A percentile compares a stretch with the other conserved stretches of the same genome.
Conservation (phyloP, 305 asterid species). For the Fraxinus paxiana region DNA sequence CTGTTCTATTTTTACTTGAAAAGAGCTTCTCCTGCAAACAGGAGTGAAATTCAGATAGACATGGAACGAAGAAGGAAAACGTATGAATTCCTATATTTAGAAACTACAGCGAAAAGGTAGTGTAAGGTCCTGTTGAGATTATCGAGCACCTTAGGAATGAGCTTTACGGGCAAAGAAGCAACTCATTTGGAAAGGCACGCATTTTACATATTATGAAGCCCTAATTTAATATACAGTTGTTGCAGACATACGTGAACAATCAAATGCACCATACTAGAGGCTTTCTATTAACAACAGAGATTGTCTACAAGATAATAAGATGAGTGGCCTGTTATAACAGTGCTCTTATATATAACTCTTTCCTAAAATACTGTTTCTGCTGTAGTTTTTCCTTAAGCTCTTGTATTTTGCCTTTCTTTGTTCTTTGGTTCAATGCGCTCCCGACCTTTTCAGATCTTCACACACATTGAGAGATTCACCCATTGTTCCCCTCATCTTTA, state of each 20-base stretch:
- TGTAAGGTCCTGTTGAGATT: background rate
- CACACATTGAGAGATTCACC: background rate
- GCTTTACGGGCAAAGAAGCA: background rate
- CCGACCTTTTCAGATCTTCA: background rate
- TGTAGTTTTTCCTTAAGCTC: background rate
- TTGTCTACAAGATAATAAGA: background rate
- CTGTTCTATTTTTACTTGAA: slow-evolving; percentile 81
- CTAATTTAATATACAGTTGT: background rate
- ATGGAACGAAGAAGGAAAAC: background rate
- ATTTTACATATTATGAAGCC: background rate
- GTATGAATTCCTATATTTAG: background rate
- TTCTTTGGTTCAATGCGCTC: background rate
- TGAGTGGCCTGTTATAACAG: background rate
- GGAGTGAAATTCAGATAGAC: background rate
- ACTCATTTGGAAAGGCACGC: background rate
- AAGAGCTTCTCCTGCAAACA: slow-evolving; percentile 79
- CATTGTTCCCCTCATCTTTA: background rate
- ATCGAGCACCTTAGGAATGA: background rate
- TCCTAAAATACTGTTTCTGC: background rate
- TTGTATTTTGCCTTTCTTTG: background rate
- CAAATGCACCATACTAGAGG: background rate
- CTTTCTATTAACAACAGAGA: background rate
- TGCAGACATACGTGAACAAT: background rate
- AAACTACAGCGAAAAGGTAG: background rate
- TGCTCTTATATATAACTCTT: background rate